phyloP scores from a whole-genome alignment of 805 yeast genomes.

The Candida yuanshanica region DNA sequence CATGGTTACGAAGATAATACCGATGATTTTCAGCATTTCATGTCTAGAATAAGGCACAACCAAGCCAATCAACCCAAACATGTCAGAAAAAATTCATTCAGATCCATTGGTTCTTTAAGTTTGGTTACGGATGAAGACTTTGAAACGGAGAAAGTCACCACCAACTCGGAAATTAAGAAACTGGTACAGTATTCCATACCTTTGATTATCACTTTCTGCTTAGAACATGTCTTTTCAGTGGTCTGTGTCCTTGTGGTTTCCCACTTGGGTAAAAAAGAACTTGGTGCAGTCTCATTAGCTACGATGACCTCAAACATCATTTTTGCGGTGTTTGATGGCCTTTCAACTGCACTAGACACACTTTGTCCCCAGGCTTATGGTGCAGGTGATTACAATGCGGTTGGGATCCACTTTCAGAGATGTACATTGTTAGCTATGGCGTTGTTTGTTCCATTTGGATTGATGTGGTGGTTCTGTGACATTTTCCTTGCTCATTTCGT shows the following conservation, averaged over 20 bases:
- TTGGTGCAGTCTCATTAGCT: constrained; percentile 80
- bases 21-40: constrained; percentile 17
- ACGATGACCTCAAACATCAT: constrained; percentile 81
- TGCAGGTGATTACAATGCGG: constrained; percentile 60
- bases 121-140: constrained; percentile 22
- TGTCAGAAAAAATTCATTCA: constrained; percentile 14
- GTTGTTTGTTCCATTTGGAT: constrained; percentile 39
- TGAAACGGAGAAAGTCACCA: constrained; percentile 29
- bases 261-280: constrained; percentile 71
- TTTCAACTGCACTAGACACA: constrained; percentile 77
- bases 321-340: constrained; percentile 74
- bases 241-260: constrained; percentile 66
- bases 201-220: constrained; percentile 47
- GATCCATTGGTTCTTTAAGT: constrained; percentile 19
- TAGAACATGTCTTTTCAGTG: constrained; percentile 52
- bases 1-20: constrained; percentile 22
- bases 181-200: constrained; percentile 46
- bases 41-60: constrained; percentile 19
- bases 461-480: constrained; percentile 61
- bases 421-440: constrained; percentile 48
- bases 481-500: constrained; percentile 36
- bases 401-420: constrained; percentile 70
- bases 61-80: constrained; percentile 2
- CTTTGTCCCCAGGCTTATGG: constrained; percentile 85
- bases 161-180: constrained; percentile 29